Evolutionary conservation across 1,284 basidiomycete genomes (phyloP).

Genomic region (Phlebopus sp.): DNA sequence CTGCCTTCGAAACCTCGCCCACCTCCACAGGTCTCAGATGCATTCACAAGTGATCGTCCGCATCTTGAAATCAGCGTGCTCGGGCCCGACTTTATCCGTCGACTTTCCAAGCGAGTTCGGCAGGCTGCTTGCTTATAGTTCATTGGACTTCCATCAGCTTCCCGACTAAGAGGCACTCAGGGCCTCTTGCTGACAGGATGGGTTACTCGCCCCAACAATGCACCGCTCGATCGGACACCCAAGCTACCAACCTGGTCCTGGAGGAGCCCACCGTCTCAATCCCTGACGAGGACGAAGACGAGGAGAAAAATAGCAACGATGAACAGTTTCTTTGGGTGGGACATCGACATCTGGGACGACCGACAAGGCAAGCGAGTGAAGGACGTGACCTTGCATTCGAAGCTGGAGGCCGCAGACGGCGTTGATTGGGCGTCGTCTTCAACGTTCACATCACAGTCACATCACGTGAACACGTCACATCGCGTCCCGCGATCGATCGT

Average conservation of each 20-base stretch:
- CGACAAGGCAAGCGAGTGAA: too few relatives aligned
- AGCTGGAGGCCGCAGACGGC: too few relatives aligned
- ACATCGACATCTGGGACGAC: too few relatives aligned
- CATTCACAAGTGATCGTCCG: not conserved
- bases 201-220: not conserved
- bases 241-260: not conserved
- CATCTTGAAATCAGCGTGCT: not conserved
- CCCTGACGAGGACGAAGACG: too few relatives aligned
- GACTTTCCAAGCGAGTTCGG: slow-evolving; percentile 2
- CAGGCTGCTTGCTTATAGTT: not conserved
- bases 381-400: too few relatives aligned
- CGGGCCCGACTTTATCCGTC: not conserved
- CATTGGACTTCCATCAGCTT: not conserved
- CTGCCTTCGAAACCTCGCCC: slow-evolving; percentile 6
- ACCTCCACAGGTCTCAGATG: too few relatives aligned
- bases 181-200: not conserved
- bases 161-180: not conserved
- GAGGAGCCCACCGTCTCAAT: too few relatives aligned
- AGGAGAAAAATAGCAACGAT: too few relatives aligned
- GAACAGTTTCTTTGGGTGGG: too few relatives aligned
- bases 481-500: slow-evolving; percentile 1
- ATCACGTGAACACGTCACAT: not conserved
- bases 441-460: too few relatives aligned
- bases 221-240: slow-evolving; percentile 1
- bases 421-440: too few relatives aligned